Evolutionary conservation across 2,329 filamentous ascomycete genomes (phyloP), one percentile per base, ranked within the genome.

Genomic region (Xylaria sp.): DNA sequence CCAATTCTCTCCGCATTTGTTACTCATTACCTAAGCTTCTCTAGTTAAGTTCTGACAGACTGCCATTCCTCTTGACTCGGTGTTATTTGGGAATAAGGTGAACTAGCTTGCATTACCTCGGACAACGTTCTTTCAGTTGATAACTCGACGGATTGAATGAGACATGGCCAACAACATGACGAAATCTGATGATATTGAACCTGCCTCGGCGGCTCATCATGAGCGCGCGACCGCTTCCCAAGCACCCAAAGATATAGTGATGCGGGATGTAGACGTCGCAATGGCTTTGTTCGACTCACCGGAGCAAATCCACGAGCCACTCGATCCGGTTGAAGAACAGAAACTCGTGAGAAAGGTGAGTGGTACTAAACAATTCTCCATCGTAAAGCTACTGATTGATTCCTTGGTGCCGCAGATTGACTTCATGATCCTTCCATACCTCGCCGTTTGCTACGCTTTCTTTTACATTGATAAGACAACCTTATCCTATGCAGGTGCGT

Each of bases 391-490:
- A 21, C 18, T 47, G 4, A 44, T 58, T 65, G 16, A 67, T 10
- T 16, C 9, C 4, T n/a, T 2, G 6, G 18, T 5, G 51, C 21
- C 25, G 16, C 35, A 71, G 75, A 86, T 89, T 63, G 87, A 90
- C 71, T 79, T 84, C 5, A 86, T 88, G 82, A 87, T 89, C 69
- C 69, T 89, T n/a, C 87, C 87, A 2, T 85, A 86, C 67, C 75
- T 87, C 44, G 83, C 82, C 1, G 83, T 87, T 54, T 87, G 84
- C 70, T 87, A 87, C 74, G 82, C 83, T 0, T 87, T 87, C 74
- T 81, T 80, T 68, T 86, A 85, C 66, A 85, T 86, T 37, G 78
- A 79, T 59, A 78, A 87, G 78, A 87, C 85, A 0, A 87, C 83
- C 0, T 75, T 87, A 3, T 84, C 82, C 18, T 89, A 88, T 71